A percentile compares a stretch with the other conserved stretches of the same genome.
Evolutionary conservation across 495 filamentous ascomycete genomes (phyloP).

Genomic region (Talaromyces nanjingensis): DNA sequence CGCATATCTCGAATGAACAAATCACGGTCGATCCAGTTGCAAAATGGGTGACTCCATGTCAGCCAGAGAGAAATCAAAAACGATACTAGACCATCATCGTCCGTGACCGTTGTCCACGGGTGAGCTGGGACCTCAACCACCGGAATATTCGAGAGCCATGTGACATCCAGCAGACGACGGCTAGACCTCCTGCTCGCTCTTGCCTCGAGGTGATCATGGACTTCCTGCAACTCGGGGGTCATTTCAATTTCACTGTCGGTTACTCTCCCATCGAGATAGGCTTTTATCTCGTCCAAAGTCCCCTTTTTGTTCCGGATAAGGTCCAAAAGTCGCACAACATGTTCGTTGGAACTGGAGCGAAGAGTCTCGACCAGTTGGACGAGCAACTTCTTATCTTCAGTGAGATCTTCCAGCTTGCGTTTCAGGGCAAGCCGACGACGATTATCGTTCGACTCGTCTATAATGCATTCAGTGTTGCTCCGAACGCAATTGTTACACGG

Average conservation of each 20-base stretch:
- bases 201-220: conserved; percentile 9
- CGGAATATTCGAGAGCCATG: conserved; percentile 18
- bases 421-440: conserved; percentile 28
- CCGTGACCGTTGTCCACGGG: conserved; percentile 41
- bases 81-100: conserved; percentile 42
- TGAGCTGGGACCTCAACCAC: conserved; percentile 27
- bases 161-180: conserved; percentile 19
- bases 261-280: conserved; percentile 22
- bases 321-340: conserved; percentile 21
- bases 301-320: conserved; percentile 29
- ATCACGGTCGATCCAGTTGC: conserved; percentile 35
- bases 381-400: conserved; percentile 24
- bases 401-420: conserved; percentile 28
- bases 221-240: conserved; percentile 10
- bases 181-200: conserved; percentile 11
- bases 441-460: conserved; percentile 26
- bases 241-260: conserved; percentile 19
- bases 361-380: conserved; percentile 21
- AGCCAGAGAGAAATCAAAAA: conserved; percentile 39
- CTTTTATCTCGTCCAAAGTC: conserved; percentile 23
- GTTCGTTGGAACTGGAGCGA: conserved; percentile 17
- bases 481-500: conserved; percentile 30
- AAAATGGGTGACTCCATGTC: conserved; percentile 35
- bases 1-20: conserved; percentile 36
- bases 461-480: conserved; percentile 21